Evolutionary conservation across 1,139 yeast genomes (phyloP), one percentile per base, ranked within the genome.

Genomic region (Taphrina pruni): DNA sequence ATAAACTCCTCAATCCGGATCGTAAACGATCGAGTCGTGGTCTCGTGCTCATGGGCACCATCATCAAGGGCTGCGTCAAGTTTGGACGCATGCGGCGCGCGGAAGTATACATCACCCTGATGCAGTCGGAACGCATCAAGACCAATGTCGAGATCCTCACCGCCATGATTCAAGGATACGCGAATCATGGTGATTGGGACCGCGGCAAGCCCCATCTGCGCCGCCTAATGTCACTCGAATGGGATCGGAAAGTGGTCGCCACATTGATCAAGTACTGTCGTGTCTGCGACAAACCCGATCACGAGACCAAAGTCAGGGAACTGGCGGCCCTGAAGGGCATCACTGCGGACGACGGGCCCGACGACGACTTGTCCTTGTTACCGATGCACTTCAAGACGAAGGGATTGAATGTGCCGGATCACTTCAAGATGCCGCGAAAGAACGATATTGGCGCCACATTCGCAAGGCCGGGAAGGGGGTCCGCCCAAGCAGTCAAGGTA

Each of bases 331-430:
- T 26, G 32, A 65, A 57, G 20, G 65, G 69, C n/a, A 36, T 65
- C 26, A 12, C 26, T 8, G 43, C 17, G 32, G 64, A 35, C 11
- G n/a, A 21, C 11, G 45, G 6, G 6, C 32, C 32, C 4, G 58
- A 41, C 9, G 58, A 50, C 7, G 69, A 57, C 32, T 39, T 65
- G 41, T 57, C 64, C n/a, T 7, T 14, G 35, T 6, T 39, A 38
- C 64, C 67, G 61, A 6, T 36, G 8, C 35, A 51, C 6, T 55
- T 46, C 55, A 64, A 64, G 67, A 64, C 67, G 52, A 64, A 64
- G 35, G 67, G 67, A 20, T 55, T 64, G 14, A 61, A 64, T 55
- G 67, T 64, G 39, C 67, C 67, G 21, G 36, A 64, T 26, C 55
- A 57, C 56, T 43, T 64, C 55, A 64, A 64, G 11, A 35, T 54